A percentile compares a stretch with the other conserved stretches of the same genome.
Conservation (phyloP, 2,329 filamentous ascomycete genomes). For the Achaetomium macrosporum region DNA sequence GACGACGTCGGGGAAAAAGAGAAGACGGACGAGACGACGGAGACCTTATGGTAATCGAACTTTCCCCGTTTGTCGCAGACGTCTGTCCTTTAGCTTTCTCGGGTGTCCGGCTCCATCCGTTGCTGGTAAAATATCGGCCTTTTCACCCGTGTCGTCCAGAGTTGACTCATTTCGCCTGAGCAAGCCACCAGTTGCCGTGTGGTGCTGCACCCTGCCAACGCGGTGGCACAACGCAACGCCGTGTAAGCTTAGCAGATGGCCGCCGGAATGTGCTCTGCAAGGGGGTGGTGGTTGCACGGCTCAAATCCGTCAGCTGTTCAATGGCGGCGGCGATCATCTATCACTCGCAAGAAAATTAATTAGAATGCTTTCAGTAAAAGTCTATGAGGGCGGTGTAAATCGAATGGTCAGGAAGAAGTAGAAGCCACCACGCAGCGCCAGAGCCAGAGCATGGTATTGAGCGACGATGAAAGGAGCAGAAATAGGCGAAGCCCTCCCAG, state of each 20-base stretch:
- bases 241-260: neutral
- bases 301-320: neutral
- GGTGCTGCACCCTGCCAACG: neutral
- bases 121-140: neutral
- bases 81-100: neutral
- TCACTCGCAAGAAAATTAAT: constrained; percentile 11
- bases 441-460: constrained; percentile 12
- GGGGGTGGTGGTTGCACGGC: neutral
- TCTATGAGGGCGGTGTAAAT: neutral
- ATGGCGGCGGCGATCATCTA: constrained; percentile 17
- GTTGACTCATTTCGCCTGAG: neutral
- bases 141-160: neutral
- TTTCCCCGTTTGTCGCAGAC: too few species aligned
- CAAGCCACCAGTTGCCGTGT: neutral
- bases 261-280: neutral
- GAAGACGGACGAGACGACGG: neutral
- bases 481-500: neutral
- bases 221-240: neutral
- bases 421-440: constrained; percentile 3
- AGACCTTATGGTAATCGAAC: neutral
- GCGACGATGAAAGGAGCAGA: neutral
- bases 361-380: neutral
- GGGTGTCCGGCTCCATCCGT: neutral
- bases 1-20: neutral
- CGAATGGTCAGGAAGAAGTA: neutral